These are phyloP conservation scores for Myxozyma geophila DNA, from an alignment of 805 yeast genomes.

Conservation along the genomic window DNA sequence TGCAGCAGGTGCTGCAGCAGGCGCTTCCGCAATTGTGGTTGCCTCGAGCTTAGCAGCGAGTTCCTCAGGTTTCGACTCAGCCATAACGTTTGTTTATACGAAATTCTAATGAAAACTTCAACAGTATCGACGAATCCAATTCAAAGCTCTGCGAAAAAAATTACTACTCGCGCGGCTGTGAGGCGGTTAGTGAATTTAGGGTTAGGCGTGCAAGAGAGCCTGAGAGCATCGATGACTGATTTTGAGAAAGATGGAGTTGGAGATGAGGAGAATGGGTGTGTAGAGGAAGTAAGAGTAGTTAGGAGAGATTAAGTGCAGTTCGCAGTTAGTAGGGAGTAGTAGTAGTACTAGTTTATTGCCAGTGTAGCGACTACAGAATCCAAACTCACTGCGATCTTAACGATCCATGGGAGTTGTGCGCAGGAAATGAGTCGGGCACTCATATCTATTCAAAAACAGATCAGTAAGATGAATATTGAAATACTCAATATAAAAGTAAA, in stretches of 20 bases:
- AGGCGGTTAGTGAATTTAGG: not conserved
- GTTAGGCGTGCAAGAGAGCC: not conserved
- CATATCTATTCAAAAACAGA: conserved; percentile 48
- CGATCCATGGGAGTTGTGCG: conserved; percentile 52
- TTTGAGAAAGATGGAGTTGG: no score
- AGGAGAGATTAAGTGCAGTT: no score
- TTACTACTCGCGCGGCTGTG: not conserved
- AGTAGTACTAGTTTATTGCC: no score
- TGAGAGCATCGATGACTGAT: no score
- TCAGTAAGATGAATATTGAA: not conserved
- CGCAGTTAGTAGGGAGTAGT: no score
- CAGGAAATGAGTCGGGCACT: conserved; percentile 85
- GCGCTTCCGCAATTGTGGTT: conserved; percentile 8
- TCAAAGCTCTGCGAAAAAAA: conserved; percentile 11
- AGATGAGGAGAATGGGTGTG: no score
- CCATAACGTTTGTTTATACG: not conserved
- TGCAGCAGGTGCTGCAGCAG: conserved; percentile 13
- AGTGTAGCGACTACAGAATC: not conserved
- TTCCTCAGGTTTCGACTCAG: conserved; percentile 11
- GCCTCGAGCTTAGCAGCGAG: conserved; percentile 13
- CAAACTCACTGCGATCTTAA: not conserved
- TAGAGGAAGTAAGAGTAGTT: no score
- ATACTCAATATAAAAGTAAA: not conserved
- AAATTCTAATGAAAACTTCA: not conserved
- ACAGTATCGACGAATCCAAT: not conserved